Evolutionary conservation across 2,329 filamentous ascomycete species (phyloP).

Genomic region (Hyphodiscus sp.): DNA sequence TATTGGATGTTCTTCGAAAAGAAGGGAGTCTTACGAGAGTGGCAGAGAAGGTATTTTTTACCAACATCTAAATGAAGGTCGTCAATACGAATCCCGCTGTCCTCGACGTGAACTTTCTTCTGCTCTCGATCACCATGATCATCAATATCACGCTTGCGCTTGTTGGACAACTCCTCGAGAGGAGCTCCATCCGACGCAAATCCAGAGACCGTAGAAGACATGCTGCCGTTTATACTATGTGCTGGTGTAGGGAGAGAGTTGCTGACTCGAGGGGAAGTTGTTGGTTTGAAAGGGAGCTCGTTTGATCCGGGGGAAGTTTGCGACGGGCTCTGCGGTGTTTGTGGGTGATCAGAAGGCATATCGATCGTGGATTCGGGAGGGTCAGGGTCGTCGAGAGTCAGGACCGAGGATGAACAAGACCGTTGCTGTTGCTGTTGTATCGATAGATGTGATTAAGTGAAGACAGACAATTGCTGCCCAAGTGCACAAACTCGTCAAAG

Average conservation of each 20-base stretch:
- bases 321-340: constrained; percentile 62
- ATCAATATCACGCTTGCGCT: constrained; percentile 55
- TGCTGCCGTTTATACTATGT: constrained; percentile 53
- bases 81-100: constrained; percentile 54
- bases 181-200: constrained; percentile 11
- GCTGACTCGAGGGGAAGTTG: constrained; percentile 39
- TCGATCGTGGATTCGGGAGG: constrained; percentile 12
- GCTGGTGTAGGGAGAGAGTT: constrained; percentile 52
- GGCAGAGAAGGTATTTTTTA: constrained; percentile 60
- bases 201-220: constrained; percentile 22
- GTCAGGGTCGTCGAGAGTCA: not conserved
- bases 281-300: constrained; percentile 37
- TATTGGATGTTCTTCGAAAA: constrained; percentile 16
- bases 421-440: not conserved
- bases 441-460: no score
- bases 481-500: constrained; percentile 9
- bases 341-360: constrained; percentile 59
- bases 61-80: constrained; percentile 61
- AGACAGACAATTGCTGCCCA: not conserved
- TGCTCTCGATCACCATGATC: constrained; percentile 49
- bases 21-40: constrained; percentile 58
- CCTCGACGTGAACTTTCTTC: constrained; percentile 59
- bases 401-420: constrained; percentile 11
- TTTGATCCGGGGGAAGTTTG: constrained; percentile 48
- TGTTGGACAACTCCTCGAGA: constrained; percentile 49